Evolutionary conservation across 495 filamentous ascomycete species (phyloP).

Genomic region (Lichina pygmaea): DNA sequence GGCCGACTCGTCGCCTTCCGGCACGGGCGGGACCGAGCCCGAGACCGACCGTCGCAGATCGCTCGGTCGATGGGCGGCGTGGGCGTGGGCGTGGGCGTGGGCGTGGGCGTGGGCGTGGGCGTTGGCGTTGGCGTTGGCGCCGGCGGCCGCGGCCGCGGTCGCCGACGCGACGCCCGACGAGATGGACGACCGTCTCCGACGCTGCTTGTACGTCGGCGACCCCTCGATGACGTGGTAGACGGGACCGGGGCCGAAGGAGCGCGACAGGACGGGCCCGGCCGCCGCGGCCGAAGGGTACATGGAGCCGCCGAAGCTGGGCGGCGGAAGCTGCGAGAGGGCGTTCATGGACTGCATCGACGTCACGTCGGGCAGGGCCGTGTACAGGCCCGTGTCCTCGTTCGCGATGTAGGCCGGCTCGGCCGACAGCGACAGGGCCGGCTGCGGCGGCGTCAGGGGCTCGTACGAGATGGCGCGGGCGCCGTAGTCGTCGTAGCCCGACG

Average conservation of each 20-base stretch:
- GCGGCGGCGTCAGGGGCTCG: slow-evolving; percentile 86
- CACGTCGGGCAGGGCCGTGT: slow-evolving; percentile 78
- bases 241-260: slow-evolving; percentile 46
- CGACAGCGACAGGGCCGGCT: slow-evolving; percentile 51
- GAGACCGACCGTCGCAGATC: slow-evolving; percentile 83
- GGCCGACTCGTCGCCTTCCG: slow-evolving; percentile 42
- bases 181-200: slow-evolving; percentile 74
- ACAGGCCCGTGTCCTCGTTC: slow-evolving; percentile 87
- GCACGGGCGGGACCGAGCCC: slow-evolving; percentile 57
- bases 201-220: slow-evolving; percentile 94
- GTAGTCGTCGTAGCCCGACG: slow-evolving; percentile 84
- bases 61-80: slow-evolving; percentile 45
- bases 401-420: slow-evolving; percentile 88
- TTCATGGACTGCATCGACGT: slow-evolving; percentile 29
- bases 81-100: slow-evolving; percentile 20
- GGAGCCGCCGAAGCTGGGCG: slow-evolving; percentile 53
- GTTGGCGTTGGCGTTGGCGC: slow-evolving; percentile 20
- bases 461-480: slow-evolving; percentile 88
- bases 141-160: slow-evolving; percentile 26
- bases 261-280: slow-evolving; percentile 16
- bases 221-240: slow-evolving; percentile 93
- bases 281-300: slow-evolving; percentile 26
- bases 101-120: slow-evolving; percentile 25
- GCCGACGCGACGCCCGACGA: slow-evolving; percentile 42
- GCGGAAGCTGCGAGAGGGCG: slow-evolving; percentile 73